Conservation (phyloP, 371 early-diverging fungal genomes). For the Blakeslea trispora region DNA sequence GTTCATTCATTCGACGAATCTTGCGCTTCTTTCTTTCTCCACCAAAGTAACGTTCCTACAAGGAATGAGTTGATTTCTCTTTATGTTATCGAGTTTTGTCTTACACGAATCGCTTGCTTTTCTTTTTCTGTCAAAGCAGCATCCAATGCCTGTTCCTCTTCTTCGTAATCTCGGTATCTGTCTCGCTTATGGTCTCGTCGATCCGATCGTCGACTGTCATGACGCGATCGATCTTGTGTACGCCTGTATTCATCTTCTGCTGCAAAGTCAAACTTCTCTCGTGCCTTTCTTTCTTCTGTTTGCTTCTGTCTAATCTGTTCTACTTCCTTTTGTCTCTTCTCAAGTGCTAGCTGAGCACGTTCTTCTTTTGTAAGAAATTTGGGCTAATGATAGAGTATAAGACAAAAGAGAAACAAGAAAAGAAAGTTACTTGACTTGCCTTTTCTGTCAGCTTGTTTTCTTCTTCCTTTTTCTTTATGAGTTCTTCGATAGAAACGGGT, state of each 20-base stretch:
- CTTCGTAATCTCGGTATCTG: conserved; percentile 18
- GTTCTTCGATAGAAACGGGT: conserved; percentile 78
- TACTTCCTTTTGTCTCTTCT: conserved; percentile 80
- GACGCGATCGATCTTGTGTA: conserved; percentile 33
- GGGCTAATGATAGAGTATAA: conserved; percentile 60
- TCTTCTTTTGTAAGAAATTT: conserved; percentile 92
- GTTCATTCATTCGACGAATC: conserved; percentile 83
- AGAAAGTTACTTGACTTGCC: conserved; percentile 25
- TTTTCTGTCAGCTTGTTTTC: conserved; percentile 56
- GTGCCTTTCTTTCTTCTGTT: conserved; percentile 63
- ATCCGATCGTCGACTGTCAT: conserved; percentile 28
- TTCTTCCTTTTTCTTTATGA: conserved; percentile 65
- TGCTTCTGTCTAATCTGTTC: conserved; percentile 66
- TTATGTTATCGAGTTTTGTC: no score
- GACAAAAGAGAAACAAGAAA: background rate
- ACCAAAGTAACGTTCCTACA: conserved; percentile 87
- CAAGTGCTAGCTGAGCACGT: conserved; percentile 85
- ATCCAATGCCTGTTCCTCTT: conserved; percentile 12
- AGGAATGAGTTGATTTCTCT: background rate
- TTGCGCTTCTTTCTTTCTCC: conserved; percentile 76
- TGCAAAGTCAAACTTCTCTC: conserved; percentile 59
- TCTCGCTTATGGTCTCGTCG: conserved; percentile 14
- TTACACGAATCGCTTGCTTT: conserved; percentile 53
- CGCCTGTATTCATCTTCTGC: conserved; percentile 52
- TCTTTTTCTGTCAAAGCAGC: conserved; percentile 45